Base-by-base conservation (phyloP, 148 eudicot genomes). In the Rhododendron molle region DNA sequence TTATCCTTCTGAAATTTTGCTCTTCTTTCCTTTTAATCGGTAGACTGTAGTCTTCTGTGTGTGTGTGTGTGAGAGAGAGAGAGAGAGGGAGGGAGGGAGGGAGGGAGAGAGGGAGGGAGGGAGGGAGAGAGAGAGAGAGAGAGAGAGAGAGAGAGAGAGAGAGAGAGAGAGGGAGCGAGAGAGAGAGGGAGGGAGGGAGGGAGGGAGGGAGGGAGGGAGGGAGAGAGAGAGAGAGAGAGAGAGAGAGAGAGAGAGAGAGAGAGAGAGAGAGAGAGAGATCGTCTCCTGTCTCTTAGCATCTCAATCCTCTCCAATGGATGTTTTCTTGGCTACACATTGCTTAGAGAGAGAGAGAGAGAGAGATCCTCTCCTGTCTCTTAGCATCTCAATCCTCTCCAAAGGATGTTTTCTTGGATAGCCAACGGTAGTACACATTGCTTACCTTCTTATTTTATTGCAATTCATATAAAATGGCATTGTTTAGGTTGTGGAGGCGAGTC, bases 401-500 rank as follows among this genome's bases (percentile, higher is more conserved):
- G 32, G 18, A 47, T 50, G 60, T 5, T 56, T n/a, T 47, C 38
- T 83, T 78, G 40, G 11, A 40, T 43, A 83, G 62, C 40, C 11
- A 7, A 16, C 0, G 14, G 46, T 43, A 67, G 58, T 23, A 49
- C 76, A 1, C 74, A 36, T 32, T 81, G 80, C 36, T 72, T 15
- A n/a, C 34, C 67, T 88, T n/a, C 58, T 73, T 54, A 10, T 56
- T 60, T 79, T 34, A 36, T 8, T 14, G n/a, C 23, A 50, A 58
- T 43, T 23, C 23, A 26, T 54, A 3, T 5, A 83, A 47, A 80
- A 65, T 80, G 38, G 14, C 30, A 20, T 76, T 88, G 74, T 85
- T 69, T 87, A 97, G 98, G 98, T 95, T 86, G 99, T 97, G 85
- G 99, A 97, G 93, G 99, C 99, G 23, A 94, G 96, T 88, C 98